These are phyloP conservation scores for Petunia axillaris DNA, from an alignment of 257 asterid genomes.

Conservation along the genomic window DNA sequence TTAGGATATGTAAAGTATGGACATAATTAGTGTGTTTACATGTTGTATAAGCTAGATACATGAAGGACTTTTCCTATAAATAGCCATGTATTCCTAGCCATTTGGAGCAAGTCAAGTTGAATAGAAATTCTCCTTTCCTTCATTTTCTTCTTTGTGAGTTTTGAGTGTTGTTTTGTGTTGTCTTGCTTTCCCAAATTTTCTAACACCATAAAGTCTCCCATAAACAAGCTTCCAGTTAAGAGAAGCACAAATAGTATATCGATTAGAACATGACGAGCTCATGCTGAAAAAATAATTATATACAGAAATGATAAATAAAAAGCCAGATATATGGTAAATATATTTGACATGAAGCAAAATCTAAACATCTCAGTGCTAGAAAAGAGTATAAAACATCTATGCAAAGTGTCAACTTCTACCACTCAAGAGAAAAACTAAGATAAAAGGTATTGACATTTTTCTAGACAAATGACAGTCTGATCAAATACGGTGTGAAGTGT, in stretches of 20 bases:
- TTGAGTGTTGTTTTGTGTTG: too few relatives aligned
- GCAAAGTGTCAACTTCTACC: neutral
- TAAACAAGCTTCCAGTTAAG: constrained; percentile 2
- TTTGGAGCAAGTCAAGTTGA: neutral
- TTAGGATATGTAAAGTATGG: too few relatives aligned
- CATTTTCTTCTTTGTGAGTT: too few relatives aligned
- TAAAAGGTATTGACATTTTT: neutral
- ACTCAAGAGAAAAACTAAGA: neutral
- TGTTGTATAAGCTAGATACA: too few relatives aligned
- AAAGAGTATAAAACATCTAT: neutral
- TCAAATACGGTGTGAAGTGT: neutral
- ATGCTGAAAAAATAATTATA: constrained; percentile 1
- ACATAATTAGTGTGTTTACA: too few relatives aligned
- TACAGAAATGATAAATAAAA: neutral
- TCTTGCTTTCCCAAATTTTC: neutral
- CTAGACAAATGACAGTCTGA: neutral
- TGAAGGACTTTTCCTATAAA: too few relatives aligned
- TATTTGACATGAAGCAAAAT: neutral
- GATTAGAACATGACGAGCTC: constrained; percentile 13
- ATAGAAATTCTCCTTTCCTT: neutral
- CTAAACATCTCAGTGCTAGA: constrained; percentile 9
- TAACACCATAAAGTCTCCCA: neutral
- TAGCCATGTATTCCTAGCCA: too few relatives aligned
- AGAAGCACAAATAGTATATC: neutral
- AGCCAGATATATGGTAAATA: neutral